A percentile compares a stretch with the other conserved stretches of the same genome.
These are phyloP conservation scores for Geotrichum restrictum DNA, from an alignment of 1,139 yeast species.

Conservation along the genomic window DNA sequence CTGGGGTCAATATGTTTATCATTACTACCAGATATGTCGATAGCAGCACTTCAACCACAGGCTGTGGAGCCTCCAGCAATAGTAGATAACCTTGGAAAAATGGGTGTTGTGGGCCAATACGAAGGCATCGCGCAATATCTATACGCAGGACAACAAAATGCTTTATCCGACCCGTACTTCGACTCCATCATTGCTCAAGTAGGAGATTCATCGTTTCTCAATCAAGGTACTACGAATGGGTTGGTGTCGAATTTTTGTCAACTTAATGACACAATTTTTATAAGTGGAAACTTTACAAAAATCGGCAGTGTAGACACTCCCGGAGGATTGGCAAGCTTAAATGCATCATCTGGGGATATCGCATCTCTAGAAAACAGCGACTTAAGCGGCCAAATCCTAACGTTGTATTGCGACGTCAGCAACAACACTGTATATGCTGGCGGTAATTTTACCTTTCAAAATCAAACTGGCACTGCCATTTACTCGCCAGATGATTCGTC, in stretches of 20 bases:
- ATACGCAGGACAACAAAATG: constrained; percentile 48
- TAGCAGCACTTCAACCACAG: constrained; percentile 16
- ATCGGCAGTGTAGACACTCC: constrained; percentile 42
- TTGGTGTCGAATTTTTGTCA: constrained; percentile 35
- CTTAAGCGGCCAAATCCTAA: constrained; percentile 50
- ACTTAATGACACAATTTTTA: constrained; percentile 45
- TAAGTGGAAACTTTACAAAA: constrained; percentile 43
- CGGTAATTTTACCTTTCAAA: constrained; percentile 61
- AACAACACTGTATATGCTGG: constrained; percentile 65
- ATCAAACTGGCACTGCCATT: constrained; percentile 59
- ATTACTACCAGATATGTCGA: not conserved
- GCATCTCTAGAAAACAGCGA: constrained; percentile 42
- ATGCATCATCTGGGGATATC: constrained; percentile 47
- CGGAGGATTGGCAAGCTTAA: constrained; percentile 53
- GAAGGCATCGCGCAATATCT: constrained; percentile 57
- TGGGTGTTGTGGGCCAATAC: constrained; percentile 65
- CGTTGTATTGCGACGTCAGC: constrained; percentile 50
- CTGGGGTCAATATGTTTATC: constrained; percentile 13
- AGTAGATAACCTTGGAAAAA: constrained; percentile 36
- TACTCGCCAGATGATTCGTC: constrained; percentile 52
- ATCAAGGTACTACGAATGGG: constrained; percentile 34
- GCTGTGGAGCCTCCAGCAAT: constrained; percentile 32
- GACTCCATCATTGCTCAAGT: constrained; percentile 31
- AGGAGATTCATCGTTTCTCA: constrained; percentile 24
- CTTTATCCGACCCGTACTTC: constrained; percentile 24